Evolutionary conservation across 176 grass and related monocot genomes (phyloP).

Genomic region (Metroxylon sagu): DNA sequence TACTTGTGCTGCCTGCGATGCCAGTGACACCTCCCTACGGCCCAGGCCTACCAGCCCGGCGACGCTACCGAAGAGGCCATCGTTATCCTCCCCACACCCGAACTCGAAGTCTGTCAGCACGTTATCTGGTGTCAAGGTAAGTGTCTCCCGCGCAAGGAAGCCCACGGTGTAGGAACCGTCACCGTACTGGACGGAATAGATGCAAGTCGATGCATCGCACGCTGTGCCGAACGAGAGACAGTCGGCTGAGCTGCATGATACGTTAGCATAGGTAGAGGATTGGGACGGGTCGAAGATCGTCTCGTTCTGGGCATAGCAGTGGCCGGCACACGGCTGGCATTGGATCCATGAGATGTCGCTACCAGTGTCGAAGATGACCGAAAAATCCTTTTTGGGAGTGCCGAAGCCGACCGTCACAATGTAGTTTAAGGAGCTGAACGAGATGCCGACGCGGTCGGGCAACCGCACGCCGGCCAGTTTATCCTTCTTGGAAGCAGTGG

Average conservation of each 20-base stretch:
- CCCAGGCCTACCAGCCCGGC: slow-evolving; percentile 43
- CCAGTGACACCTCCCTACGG: slow-evolving; percentile 16
- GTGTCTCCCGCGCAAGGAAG: slow-evolving; percentile 4
- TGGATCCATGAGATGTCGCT: slow-evolving; percentile 28
- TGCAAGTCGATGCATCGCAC: slow-evolving; percentile 4
- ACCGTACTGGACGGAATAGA: slow-evolving; percentile 19
- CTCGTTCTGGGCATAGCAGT: slow-evolving; percentile 17
- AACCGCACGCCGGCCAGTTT: neutral
- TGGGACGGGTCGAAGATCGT: slow-evolving; percentile 27
- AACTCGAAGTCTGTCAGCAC: slow-evolving; percentile 18
- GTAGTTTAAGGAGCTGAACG: slow-evolving; percentile 15
- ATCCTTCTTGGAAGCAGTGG: neutral
- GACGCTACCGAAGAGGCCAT: neutral
- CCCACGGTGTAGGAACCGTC: slow-evolving; percentile 4
- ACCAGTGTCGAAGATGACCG: slow-evolving; percentile 26
- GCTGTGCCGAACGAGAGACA: neutral
- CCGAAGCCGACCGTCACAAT: neutral
- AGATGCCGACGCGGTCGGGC: neutral
- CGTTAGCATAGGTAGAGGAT: slow-evolving; percentile 23
- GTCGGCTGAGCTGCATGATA: slow-evolving; percentile 15
- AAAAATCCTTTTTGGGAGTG: neutral
- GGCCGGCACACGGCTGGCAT: slow-evolving; percentile 12
- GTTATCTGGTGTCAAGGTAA: slow-evolving; percentile 18
- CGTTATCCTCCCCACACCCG: slow-evolving; percentile 20
- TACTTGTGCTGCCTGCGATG: slow-evolving; percentile 14